Base-by-base conservation (phyloP, 148 eudicot species). In the Rhododendron kiyosumense region DNA sequence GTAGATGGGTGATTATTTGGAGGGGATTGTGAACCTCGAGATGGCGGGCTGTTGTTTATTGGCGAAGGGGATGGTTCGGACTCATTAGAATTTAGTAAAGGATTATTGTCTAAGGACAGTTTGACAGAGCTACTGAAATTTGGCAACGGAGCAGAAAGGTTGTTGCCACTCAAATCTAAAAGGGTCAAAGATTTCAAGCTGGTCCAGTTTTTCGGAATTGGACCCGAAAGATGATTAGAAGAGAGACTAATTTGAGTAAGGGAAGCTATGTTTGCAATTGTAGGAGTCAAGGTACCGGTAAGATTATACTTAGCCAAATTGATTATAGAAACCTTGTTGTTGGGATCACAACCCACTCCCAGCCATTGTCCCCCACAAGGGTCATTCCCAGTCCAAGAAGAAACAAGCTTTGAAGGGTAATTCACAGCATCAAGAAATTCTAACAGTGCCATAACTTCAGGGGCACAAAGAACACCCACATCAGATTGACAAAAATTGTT, bases 81-180 rank as follows among this genome's bases (percentile, higher is more conserved):
- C 32, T 84, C 83, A 86, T 85, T 92, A 15, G 89, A 69, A 85
- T 87, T 65, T 4, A 92, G 77, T 20, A 90, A 88, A 88, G 96
- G 86, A 86, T 92, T 94, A 45, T 92, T 92, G 76, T 83, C 87
- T 46, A 91, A 63, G 73, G 78, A 65, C 84, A 97, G 79, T 82
- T 93, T 92, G 38, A 94, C 92, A 32, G 83, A 86, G 71, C 87
- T 41, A 73, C 87, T 84, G 86, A 97, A 97, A 2, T 86, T 88
- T 7, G 98, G 99, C 86, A 89, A 79, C 38, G 99, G 98, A 90
- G 94, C 93, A 78, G 97, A 95, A 85, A 97, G 87, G 63, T 93
- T 87, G 89, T 97, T 97, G 86, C 89, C 87, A 79, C 96, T 93
- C 71, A 95, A 86, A 89, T 97, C 94, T 86, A 97, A 63, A 79